Evolutionary conservation across 805 yeast genomes (phyloP).

Genomic region (Myxozyma udenii): DNA sequence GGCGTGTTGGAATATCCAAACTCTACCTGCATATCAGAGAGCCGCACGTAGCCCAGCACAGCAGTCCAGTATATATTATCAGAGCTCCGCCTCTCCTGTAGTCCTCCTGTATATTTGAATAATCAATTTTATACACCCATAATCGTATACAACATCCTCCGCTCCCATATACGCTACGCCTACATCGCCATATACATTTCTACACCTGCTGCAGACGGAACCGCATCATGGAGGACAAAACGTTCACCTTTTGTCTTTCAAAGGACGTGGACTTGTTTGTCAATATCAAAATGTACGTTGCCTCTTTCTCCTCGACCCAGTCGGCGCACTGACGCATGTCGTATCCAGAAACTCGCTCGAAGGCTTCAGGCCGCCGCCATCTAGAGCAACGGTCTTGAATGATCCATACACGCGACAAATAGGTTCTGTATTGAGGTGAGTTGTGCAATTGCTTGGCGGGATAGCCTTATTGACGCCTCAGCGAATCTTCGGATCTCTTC

Average conservation of each 20-base stretch:
- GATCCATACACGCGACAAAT: constrained; percentile 47
- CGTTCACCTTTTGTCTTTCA: constrained; percentile 56
- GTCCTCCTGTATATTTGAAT: no score
- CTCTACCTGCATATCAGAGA: no score
- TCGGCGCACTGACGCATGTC: constrained; percentile 2
- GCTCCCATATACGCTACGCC: no score
- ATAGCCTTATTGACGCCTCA: constrained; percentile 10
- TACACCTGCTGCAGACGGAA: no score
- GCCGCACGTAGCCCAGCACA: no score
- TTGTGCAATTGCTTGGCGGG: not conserved
- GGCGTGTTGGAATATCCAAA: no score
- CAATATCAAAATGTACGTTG: constrained; percentile 44
- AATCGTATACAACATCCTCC: no score
- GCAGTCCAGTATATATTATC: no score
- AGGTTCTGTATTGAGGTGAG: constrained; percentile 42
- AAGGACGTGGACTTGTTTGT: constrained; percentile 53
- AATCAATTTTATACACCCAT: no score
- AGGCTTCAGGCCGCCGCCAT: constrained; percentile 44
- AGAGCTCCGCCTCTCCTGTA: no score
- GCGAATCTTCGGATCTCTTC: constrained; percentile 35
- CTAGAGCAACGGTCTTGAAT: constrained; percentile 48
- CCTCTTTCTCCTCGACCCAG: constrained; percentile 6
- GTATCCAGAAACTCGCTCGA: constrained; percentile 42
- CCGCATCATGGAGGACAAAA: constrained; percentile 39
- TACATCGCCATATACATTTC: no score